These are phyloP conservation scores for Metahyphopichia silvanorum DNA, from an alignment of 805 yeast genomes.

Conservation along the genomic window DNA sequence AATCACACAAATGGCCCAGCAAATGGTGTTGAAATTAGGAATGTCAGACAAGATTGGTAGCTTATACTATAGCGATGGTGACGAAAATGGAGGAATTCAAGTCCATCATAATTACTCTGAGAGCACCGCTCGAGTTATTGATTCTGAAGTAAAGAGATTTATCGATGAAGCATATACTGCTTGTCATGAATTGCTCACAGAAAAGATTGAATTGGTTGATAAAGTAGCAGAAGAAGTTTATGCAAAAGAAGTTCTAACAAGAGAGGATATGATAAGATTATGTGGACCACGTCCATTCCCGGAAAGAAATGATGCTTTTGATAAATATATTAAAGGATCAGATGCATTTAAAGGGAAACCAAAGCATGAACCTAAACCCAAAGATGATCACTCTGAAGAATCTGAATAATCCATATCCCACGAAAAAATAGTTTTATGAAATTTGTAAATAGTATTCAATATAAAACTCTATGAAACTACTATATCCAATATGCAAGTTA, in stretches of 20 bases:
- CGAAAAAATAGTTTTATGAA: not conserved
- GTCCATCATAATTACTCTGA: slow-evolving; percentile 68
- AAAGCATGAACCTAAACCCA: slow-evolving; percentile 6
- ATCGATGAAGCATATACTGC: slow-evolving; percentile 62
- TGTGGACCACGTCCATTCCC: slow-evolving; percentile 78
- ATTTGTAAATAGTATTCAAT: not conserved
- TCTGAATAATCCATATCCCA: slow-evolving; percentile 1
- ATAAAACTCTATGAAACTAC: not conserved
- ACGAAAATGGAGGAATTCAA: slow-evolving; percentile 47
- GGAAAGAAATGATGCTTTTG: slow-evolving; percentile 83
- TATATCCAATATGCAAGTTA: slow-evolving; percentile 2
- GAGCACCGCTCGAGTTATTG: slow-evolving; percentile 64
- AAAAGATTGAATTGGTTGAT: slow-evolving; percentile 58
- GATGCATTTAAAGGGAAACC: slow-evolving; percentile 40
- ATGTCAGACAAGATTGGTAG: slow-evolving; percentile 83
- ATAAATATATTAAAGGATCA: slow-evolving; percentile 66
- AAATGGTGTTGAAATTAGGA: slow-evolving; percentile 85
- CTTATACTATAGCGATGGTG: slow-evolving; percentile 51
- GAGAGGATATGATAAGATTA: slow-evolving; percentile 75
- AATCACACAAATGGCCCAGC: slow-evolving; percentile 82
- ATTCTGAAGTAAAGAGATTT: slow-evolving; percentile 63
- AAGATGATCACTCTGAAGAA: slow-evolving; percentile 1
- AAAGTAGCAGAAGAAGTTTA: slow-evolving; percentile 72
- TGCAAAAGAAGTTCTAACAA: slow-evolving; percentile 71
- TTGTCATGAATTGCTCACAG: slow-evolving; percentile 56